Conservation (phyloP, 768 basidiomycete species). For the Boletus subparvulus region DNA sequence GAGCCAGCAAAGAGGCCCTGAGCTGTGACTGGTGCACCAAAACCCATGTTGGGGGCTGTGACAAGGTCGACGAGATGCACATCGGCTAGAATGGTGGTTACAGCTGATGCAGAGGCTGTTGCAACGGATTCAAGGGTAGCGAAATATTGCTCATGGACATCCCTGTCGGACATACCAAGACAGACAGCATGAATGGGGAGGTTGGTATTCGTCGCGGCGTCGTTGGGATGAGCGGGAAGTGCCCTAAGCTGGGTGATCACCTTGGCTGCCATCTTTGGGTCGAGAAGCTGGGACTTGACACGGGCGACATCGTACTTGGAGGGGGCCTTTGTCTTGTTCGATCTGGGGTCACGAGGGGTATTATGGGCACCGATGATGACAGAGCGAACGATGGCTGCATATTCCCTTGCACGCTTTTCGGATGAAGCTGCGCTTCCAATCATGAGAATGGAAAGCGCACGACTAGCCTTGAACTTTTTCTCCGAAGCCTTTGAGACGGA, state of each 20-base stretch:
- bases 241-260: slow-evolving; percentile 68
- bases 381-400: slow-evolving; percentile 60
- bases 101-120: slow-evolving; percentile 48
- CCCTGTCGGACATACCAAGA: slow-evolving; percentile 59
- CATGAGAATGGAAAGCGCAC: slow-evolving; percentile 31
- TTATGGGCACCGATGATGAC: slow-evolving; percentile 62
- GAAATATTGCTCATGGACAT: slow-evolving; percentile 62
- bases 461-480: slow-evolving; percentile 39
- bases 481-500: slow-evolving; percentile 39
- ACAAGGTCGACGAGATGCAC: slow-evolving; percentile 64
- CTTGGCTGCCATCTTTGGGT: slow-evolving; percentile 66
- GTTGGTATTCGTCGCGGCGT: slow-evolving; percentile 15
- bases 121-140: slow-evolving; percentile 48
- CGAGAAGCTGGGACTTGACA: slow-evolving; percentile 64
- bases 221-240: slow-evolving; percentile 42
- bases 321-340: slow-evolving; percentile 38
- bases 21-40: slow-evolving; percentile 72
- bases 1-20: slow-evolving; percentile 70
- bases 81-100: slow-evolving; percentile 53
- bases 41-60: slow-evolving; percentile 59
- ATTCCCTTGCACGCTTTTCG: slow-evolving; percentile 61
- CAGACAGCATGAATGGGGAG: slow-evolving; percentile 79
- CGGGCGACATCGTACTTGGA: slow-evolving; percentile 57
- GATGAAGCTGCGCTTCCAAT: slow-evolving; percentile 38
- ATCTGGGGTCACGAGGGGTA: slow-evolving; percentile 29